Evolutionary conservation across 2,329 filamentous ascomycete species (phyloP), one percentile per base, ranked within the genome.

Genomic region (Blumeriella jaapii): DNA sequence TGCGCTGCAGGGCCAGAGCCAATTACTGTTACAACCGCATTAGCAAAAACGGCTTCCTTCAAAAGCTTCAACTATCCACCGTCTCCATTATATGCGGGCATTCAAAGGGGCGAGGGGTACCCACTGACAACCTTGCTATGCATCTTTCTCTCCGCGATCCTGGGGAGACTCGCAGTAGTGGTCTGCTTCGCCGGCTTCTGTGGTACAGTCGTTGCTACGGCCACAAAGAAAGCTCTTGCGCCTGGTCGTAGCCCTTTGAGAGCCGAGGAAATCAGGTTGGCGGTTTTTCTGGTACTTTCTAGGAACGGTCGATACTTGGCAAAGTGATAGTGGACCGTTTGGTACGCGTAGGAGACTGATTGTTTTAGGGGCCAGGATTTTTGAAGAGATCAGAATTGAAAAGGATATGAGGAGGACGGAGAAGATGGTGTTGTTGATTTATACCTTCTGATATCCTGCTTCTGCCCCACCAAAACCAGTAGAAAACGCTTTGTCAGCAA

Each of bases 1-100:
- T 98, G 91, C 62, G 87, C 91, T 51, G 87, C 91, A 45, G 91
- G 91, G 67, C 91, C 91, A 44, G 91, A 98, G 67, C 91, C 87
- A 64, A 84, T 81, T 56, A 86, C 72, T 77, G 51, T 42, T 39
- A n/a, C 43, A n/a, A 15, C 41, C 29, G 22, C 36, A 34, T 47
- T 34, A 43, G 40, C 33, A 31, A 24, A n/a, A n/a, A n/a, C n/a
- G n/a, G n/a, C n/a, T n/a, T n/a, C n/a, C n/a, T n/a, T n/a, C n/a
- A n/a, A n/a, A n/a, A n/a, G n/a, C n/a, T n/a, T n/a, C n/a, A n/a
- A n/a, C n/a, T n/a, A n/a, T n/a, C n/a, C n/a, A n/a, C n/a, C n/a
- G n/a, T n/a, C 7, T 18, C 6, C 11, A 7, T 23, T 23, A 23
- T 23, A 23, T 23, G 20, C 6, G 20, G 6, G 12, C 4, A 25